These are phyloP conservation scores for Pilatotrama ljubarskyi DNA, from an alignment of 768 basidiomycete species.

Conservation along the genomic window DNA sequence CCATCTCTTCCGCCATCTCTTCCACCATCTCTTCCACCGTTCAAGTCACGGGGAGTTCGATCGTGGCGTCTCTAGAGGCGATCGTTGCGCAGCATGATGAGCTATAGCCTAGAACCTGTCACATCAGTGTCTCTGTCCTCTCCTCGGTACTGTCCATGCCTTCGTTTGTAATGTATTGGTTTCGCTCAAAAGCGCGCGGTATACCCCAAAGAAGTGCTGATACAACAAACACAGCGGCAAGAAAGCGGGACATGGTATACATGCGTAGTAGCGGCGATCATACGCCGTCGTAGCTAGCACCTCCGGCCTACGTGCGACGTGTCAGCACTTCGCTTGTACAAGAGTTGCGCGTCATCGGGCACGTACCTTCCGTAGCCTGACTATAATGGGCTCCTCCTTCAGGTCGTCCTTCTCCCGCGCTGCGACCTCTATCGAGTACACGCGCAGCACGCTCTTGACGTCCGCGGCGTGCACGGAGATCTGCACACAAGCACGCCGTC, in stretches of 20 bases:
- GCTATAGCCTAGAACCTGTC: background rate
- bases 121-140: too few relatives aligned
- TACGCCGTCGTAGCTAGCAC: constrained; percentile 87
- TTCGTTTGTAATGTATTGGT: too few relatives aligned
- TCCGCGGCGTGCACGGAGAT: constrained; percentile 90
- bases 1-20: background rate
- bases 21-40: background rate
- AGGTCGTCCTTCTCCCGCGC: constrained; percentile 83
- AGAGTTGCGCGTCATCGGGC: background rate
- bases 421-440: constrained; percentile 85
- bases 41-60: too few relatives aligned
- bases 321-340: background rate
- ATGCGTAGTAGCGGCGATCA: constrained; percentile 33
- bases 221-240: constrained; percentile 13
- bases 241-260: background rate
- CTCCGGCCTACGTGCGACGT: constrained; percentile 62
- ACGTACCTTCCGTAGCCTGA: constrained; percentile 76
- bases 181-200: background rate
- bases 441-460: constrained; percentile 78
- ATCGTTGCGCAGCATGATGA: constrained; percentile 1
- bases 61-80: too few relatives aligned
- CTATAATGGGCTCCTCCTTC: constrained; percentile 83
- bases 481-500: constrained; percentile 39
- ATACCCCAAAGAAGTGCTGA: constrained; percentile 9
- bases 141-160: too few relatives aligned